phyloP scores from a whole-genome alignment of 2,329 filamentous ascomycete species.

The Tolypocladium ovalisporum region DNA sequence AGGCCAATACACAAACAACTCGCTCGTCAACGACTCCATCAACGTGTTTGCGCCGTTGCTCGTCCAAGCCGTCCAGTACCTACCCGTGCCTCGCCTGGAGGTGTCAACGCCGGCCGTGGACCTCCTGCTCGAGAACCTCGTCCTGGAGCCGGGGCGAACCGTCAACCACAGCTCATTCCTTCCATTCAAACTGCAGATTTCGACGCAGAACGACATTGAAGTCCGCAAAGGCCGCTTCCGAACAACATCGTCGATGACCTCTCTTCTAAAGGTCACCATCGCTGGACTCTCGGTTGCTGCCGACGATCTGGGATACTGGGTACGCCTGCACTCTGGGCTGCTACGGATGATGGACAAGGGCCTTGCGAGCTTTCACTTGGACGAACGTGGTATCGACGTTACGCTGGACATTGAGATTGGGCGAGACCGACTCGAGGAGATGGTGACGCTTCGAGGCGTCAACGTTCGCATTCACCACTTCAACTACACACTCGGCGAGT shows the following conservation, averaged over 20 bases:
- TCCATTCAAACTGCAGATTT: slow-evolving; percentile 69
- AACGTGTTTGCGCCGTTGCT: slow-evolving; percentile 73
- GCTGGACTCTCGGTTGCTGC: slow-evolving; percentile 76
- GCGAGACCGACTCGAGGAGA: slow-evolving; percentile 66
- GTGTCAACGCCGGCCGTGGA: slow-evolving; percentile 75
- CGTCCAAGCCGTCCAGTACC: slow-evolving; percentile 68
- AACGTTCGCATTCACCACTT: slow-evolving; percentile 79
- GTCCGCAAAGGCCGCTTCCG: slow-evolving; percentile 59
- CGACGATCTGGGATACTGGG: slow-evolving; percentile 82
- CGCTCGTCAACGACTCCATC: slow-evolving; percentile 63
- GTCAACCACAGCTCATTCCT: slow-evolving; percentile 83
- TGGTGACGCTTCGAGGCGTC: slow-evolving; percentile 67
- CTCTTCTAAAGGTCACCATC: slow-evolving; percentile 65
- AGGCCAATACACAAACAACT: slow-evolving; percentile 53
- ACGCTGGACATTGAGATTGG: slow-evolving; percentile 76
- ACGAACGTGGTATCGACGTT: slow-evolving; percentile 79
- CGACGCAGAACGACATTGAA: slow-evolving; percentile 79
- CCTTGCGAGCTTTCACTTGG: slow-evolving; percentile 74
- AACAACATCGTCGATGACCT: slow-evolving; percentile 57
- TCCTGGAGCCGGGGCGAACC: slow-evolving; percentile 77
- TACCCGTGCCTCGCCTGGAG: slow-evolving; percentile 87
- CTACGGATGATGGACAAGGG: slow-evolving; percentile 71
- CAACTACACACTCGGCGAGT: slow-evolving; percentile 63
- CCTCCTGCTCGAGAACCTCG: slow-evolving; percentile 78
- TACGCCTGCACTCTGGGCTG: slow-evolving; percentile 67